These are phyloP conservation scores for Calonectria multiphialidica DNA, from an alignment of 2,329 filamentous ascomycete species.

Conservation along the genomic window DNA sequence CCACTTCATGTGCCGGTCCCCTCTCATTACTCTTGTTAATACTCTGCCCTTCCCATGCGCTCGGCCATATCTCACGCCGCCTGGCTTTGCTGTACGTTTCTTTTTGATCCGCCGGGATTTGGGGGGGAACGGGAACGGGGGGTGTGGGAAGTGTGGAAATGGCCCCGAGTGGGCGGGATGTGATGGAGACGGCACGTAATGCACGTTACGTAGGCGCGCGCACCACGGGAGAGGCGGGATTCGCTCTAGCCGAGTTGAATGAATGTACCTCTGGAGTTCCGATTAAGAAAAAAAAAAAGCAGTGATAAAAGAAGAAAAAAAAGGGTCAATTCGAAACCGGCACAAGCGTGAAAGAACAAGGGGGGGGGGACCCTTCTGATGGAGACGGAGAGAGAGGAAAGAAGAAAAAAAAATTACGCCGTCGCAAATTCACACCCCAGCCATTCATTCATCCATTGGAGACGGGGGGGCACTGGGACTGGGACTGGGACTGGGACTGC, in stretches of 20 bases:
- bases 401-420: constrained; percentile 2
- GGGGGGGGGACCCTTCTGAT: background rate
- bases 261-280: background rate
- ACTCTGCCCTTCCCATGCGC: background rate
- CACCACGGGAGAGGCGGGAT: background rate
- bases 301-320: background rate
- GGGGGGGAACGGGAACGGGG: background rate
- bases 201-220: background rate
- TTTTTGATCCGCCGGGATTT: background rate
- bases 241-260: background rate
- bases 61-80: background rate
- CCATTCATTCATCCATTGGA: background rate
- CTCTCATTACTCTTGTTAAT: background rate
- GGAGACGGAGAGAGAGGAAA: background rate
- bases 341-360: background rate
- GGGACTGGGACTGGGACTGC: background rate
- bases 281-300: background rate
- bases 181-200: background rate
- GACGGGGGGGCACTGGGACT: too few relatives aligned
- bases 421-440: background rate
- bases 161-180: background rate
- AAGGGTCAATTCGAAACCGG: background rate
- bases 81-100: background rate
- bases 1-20: constrained; percentile 3
- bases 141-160: background rate